Evolutionary conservation across 768 basidiomycete species (phyloP), one percentile per base, ranked within the genome.

Genomic region (Glaciozyma martinii): DNA sequence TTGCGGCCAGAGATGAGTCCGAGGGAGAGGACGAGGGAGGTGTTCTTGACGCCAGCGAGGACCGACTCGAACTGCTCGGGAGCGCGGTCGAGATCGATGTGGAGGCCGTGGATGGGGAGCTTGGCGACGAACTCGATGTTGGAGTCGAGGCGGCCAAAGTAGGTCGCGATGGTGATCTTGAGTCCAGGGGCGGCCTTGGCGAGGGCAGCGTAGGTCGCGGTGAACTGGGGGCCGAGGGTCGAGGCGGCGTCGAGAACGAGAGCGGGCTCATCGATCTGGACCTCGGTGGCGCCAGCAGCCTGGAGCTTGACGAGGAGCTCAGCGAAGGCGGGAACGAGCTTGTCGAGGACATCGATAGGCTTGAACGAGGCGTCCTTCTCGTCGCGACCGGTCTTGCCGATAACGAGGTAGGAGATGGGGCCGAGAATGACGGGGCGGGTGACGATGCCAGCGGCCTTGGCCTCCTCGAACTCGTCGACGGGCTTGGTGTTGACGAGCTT

Each of bases 1-100:
- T 97, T 97, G 76, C 95, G 91, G 61, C 95, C 95, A 53, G 95
- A 98, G 70, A 99, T 89, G 67, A 97, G 77, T 79, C 95, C 95
- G 68, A 98, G 86, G 47, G 95, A 98, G 59, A 99, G 83, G 69
- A 86, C 75, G 68, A 91, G 82, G 74, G 78, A 79, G 71, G 90
- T 93, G 67, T 82, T 76, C 82, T 92, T 95, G 78, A 97, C 76
- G 62, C 90, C 91, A 52, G 81, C 82, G 68, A 94, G 67, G 68
- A 90, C 88, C 54, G 81, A 81, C 57, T 88, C 86, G 69, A 99
- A 85, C 78, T 99, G 95, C 61, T 78, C 82, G 40, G 93, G 87
- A 62, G 90, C 94, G 77, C 93, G 91, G 80, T 88, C 86, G 71
- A 98, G 85, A 77, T 99, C 95, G 73, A 99, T 87, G 81, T 99